These are phyloP conservation scores for Botrytis porri DNA, from an alignment of 2,329 filamentous ascomycete genomes.

Conservation along the genomic window DNA sequence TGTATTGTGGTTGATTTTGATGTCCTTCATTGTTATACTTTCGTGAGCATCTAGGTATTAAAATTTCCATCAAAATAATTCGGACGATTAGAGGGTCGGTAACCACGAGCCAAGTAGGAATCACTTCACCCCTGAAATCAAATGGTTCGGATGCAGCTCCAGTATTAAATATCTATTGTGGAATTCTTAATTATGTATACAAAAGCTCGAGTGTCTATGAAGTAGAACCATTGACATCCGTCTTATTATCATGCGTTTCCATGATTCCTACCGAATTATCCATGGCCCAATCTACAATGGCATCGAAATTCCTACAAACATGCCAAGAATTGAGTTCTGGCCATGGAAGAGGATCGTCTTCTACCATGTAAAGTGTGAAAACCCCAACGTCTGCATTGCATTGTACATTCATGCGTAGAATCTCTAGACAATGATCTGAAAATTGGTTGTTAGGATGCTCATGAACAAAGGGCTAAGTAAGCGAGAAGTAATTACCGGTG, in stretches of 20 bases:
- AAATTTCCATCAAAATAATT: background rate
- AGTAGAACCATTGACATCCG: background rate
- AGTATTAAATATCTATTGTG: background rate
- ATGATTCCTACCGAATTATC: slow-evolving; percentile 47
- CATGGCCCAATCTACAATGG: slow-evolving; percentile 50
- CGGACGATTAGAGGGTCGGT: background rate
- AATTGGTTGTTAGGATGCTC: background rate
- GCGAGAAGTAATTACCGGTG: slow-evolving; percentile 28
- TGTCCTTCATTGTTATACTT: background rate
- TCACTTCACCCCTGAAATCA: background rate
- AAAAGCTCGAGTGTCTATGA: background rate
- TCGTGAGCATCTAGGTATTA: background rate
- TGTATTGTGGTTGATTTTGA: background rate
- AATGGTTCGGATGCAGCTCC: background rate
- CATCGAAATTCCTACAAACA: slow-evolving; percentile 53
- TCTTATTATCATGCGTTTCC: slow-evolving; percentile 30
- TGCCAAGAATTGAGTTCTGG: slow-evolving; percentile 54
- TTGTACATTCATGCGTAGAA: slow-evolving; percentile 52
- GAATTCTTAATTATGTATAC: background rate
- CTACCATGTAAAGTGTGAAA: slow-evolving; percentile 50
- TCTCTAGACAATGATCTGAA: slow-evolving; percentile 52
- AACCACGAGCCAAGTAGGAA: background rate
- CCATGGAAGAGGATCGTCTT: slow-evolving; percentile 48
- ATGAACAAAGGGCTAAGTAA: background rate
- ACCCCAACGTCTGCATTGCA: slow-evolving; percentile 55